Evolutionary conservation across 352 stramenopile species (phyloP), one percentile per base, ranked within the genome.

Genomic region (Globisporangium rhizosaccharum): DNA sequence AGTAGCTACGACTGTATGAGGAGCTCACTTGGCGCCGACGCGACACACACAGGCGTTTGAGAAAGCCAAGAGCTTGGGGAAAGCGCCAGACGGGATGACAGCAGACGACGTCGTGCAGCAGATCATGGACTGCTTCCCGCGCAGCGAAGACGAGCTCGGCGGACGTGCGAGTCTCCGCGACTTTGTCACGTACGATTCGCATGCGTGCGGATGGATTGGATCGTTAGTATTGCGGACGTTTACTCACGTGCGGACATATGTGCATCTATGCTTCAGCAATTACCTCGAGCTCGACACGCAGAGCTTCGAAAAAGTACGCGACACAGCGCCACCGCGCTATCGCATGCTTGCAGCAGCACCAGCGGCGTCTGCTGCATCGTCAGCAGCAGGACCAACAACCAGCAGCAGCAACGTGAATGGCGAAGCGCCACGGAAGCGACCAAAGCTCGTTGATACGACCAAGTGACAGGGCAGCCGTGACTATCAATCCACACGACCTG

Each of bases 121-220:
- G 68, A 87, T 94, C 61, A 66, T 90, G 30, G 84, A 89, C 26
- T 75, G 77, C 45, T 94, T 77, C 58, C 71, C 79, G 42, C 83
- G 84, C 56, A 90, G 82, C 47, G 82, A 92, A 53, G 69, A 72
- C 50, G 85, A 94, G 60, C 71, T 94, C 1, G 85, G 85, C 48
- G 85, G 85, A 26, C 75, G 75, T 46, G 74, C 80, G n/a, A 87
- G 88, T 61, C 56, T 94, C 23, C 66, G 57, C 28, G 61, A 61
- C 37, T 90, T 94, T 56, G 68, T 92, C 59, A 79, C 68, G 82
- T 93, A 67, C 64, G 77, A 30, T 12, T 0, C 23, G n/a, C 11
- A 4, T 57, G 7, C 55, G 41, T 45, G 20, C 23, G 23, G 23
- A 23, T 56, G n/a, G 4, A 46, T 36, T 48, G 2, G 28, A 23